Conservation (phyloP, 371 early-diverging fungal species). For the Funneliformis caledonium region DNA sequence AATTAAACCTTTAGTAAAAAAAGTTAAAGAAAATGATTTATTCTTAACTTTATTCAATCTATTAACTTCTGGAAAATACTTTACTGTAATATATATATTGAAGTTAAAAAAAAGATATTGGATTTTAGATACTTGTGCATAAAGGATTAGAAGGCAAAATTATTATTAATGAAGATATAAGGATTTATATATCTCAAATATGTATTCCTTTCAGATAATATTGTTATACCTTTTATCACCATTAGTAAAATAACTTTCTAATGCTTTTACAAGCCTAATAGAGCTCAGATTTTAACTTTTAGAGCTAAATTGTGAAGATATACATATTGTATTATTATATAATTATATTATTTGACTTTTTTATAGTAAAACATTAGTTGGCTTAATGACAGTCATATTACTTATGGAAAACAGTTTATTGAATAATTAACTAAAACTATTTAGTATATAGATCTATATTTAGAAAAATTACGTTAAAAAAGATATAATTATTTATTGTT, state of each 20-base stretch:
- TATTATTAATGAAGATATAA: background rate
- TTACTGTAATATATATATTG: too few relatives aligned
- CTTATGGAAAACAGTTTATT: background rate
- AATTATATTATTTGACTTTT: constrained; percentile 1
- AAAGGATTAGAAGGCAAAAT: background rate
- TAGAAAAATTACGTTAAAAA: background rate
- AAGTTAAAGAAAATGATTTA: background rate
- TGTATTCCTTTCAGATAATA: background rate
- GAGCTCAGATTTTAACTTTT: background rate
- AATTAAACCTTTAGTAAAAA: background rate
- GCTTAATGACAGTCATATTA: too few relatives aligned
- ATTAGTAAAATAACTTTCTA: background rate
- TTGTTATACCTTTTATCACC: background rate
- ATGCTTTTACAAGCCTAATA: background rate
- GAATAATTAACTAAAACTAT: background rate
- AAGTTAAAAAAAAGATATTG: background rate
- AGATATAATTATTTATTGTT: background rate
- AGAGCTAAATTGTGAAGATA: background rate
- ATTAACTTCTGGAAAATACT: background rate
- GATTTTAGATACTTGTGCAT: background rate
- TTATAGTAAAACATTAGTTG: too few relatives aligned
- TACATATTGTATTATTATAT: background rate
- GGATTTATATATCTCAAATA: background rate
- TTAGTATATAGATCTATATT: background rate
- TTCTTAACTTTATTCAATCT: background rate